Evolutionary conservation across 208 protist genomes (phyloP).

Genomic region (Porcisia hertigi): DNA sequence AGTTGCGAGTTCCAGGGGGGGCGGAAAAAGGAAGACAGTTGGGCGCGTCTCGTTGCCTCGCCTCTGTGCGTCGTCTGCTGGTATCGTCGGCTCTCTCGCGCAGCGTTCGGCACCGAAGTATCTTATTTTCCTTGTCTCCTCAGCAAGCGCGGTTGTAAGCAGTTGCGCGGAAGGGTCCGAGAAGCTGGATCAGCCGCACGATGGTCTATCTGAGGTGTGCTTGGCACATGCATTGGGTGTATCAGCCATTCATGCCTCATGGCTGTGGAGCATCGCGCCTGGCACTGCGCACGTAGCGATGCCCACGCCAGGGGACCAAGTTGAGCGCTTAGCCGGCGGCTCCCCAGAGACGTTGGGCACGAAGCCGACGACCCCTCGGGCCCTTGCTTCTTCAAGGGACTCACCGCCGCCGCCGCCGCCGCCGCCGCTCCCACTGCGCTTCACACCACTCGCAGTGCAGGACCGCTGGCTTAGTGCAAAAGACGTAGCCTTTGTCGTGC

Average conservation of each 20-base stretch:
- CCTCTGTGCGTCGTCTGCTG: not conserved
- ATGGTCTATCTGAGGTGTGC: constrained; percentile 23
- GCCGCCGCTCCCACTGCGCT: constrained; percentile 12
- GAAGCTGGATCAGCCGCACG: not conserved
- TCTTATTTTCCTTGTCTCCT: constrained; percentile 27
- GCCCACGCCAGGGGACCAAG: constrained; percentile 13
- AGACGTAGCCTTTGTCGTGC: constrained; percentile 19
- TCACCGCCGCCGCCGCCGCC: not conserved
- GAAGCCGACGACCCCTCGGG: not conserved
- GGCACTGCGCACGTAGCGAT: constrained; percentile 18
- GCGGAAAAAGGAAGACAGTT: constrained; percentile 7
- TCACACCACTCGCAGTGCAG: constrained; percentile 9
- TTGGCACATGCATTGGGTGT: constrained; percentile 59
- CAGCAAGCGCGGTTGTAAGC: not conserved
- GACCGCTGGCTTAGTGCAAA: constrained; percentile 19
- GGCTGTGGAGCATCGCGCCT: constrained; percentile 37
- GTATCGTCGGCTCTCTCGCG: not conserved
- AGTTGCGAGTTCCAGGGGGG: not conserved
- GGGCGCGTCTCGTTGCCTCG: constrained; percentile 20
- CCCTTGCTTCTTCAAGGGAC: not conserved
- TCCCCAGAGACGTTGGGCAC: not conserved
- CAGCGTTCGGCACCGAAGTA: not conserved
- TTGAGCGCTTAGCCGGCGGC: not conserved
- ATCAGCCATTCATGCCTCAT: constrained; percentile 39
- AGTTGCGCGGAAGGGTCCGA: not conserved